These are phyloP conservation scores for Cyclospora cayetanensis DNA, from an alignment of 169 alveolate species.

Conservation along the genomic window DNA sequence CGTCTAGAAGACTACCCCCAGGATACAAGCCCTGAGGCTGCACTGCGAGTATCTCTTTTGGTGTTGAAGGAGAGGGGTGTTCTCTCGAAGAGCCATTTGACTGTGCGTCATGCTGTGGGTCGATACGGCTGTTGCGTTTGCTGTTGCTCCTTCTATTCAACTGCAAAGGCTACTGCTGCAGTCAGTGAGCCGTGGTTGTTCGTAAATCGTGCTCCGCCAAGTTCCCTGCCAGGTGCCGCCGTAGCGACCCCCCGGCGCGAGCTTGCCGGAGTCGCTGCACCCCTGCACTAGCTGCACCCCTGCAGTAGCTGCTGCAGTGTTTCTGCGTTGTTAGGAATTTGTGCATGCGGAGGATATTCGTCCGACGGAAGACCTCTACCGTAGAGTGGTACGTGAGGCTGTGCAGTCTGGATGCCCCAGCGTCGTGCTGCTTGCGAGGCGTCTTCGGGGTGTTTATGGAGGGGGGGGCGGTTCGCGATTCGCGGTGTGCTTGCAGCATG, in stretches of 20 bases:
- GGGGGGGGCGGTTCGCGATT: too few species aligned
- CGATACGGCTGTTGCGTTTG: neutral
- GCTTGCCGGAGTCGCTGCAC: neutral
- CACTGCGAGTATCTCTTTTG: neutral
- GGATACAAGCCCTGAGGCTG: neutral
- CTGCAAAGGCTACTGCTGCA: neutral
- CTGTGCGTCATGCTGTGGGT: neutral
- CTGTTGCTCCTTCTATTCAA: neutral
- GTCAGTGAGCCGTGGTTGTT: too few species aligned
- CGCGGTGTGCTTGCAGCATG: conserved; percentile 1
- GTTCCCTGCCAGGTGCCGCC: neutral
- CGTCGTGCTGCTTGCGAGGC: too few species aligned
- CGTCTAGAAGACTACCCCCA: neutral
- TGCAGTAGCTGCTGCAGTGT: neutral
- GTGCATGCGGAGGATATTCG: neutral
- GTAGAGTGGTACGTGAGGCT: neutral
- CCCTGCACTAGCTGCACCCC: neutral
- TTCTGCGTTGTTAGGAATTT: neutral
- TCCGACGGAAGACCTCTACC: neutral
- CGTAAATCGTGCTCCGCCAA: neutral
- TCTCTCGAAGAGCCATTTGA: neutral
- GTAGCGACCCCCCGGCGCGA: too few species aligned
- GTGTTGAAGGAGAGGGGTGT: neutral
- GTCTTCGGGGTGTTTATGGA: too few species aligned
- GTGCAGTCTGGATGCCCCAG: too few species aligned